Percentiles rank a stretch among this genome's conserved stretches.
These are phyloP conservation scores for Calocybe cyanea DNA, from an alignment of 768 basidiomycete genomes.

Conservation along the genomic window DNA sequence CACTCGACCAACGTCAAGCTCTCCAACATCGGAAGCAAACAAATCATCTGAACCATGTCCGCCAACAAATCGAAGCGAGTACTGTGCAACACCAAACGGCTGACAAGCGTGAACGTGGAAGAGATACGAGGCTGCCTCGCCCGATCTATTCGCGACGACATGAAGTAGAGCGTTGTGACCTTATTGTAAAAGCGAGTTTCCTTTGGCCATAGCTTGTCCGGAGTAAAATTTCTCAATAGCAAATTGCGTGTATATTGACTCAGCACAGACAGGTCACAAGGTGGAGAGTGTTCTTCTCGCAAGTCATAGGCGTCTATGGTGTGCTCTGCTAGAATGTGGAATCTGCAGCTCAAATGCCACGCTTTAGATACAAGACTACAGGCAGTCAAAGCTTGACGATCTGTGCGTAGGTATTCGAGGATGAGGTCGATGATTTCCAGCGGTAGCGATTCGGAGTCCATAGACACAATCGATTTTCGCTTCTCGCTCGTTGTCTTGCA, in stretches of 20 bases:
- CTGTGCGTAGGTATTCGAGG: neutral
- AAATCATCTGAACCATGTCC: neutral
- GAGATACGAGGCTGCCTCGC: neutral
- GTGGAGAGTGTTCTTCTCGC: too few species aligned
- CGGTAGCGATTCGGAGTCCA: neutral
- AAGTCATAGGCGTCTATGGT: neutral
- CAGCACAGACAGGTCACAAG: neutral
- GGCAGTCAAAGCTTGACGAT: neutral
- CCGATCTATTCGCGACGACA: neutral
- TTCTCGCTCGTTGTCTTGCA: too few species aligned
- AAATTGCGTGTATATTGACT: neutral
- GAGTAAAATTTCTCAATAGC: neutral
- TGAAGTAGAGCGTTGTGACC: neutral
- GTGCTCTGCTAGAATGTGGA: neutral
- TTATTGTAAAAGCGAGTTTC: neutral
- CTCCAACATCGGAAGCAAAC: neutral
- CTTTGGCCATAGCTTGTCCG: neutral
- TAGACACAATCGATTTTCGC: too few species aligned
- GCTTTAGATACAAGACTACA: constrained; percentile 1
- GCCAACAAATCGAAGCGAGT: neutral
- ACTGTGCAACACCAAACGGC: neutral
- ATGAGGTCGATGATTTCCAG: neutral
- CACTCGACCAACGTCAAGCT: neutral
- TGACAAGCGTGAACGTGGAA: neutral
- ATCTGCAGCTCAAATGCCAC: neutral